phyloP scores from a whole-genome alignment of 2,329 filamentous ascomycete genomes.

The Xylaria digitata region DNA sequence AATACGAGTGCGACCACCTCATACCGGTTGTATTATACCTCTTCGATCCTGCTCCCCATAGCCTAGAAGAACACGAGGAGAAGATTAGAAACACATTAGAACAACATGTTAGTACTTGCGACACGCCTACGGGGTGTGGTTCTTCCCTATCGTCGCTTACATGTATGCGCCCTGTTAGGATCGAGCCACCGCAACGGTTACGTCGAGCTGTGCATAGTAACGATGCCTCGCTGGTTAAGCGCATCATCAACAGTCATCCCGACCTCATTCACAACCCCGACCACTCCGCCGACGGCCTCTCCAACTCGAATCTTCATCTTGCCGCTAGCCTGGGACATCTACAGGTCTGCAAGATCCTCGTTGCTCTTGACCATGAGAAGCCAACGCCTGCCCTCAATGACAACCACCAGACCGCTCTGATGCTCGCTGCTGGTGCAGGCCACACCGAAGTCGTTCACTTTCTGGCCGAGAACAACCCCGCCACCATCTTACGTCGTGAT shows the following conservation, averaged over 20 bases:
- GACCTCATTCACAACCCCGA: conserved; percentile 82
- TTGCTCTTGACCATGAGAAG: conserved; percentile 80
- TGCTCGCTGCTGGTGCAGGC: conserved; percentile 77
- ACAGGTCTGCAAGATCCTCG: conserved; percentile 75
- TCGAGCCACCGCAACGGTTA: conserved; percentile 79
- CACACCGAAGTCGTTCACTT: conserved; percentile 80
- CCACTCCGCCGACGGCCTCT: conserved; percentile 71
- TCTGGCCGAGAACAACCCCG: conserved; percentile 72
- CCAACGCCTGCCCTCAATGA: conserved; percentile 81
- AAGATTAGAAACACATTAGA: too few relatives aligned
- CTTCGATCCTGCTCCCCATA: too few relatives aligned
- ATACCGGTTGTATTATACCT: neutral
- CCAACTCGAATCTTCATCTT: conserved; percentile 86
- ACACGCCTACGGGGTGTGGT: too few relatives aligned
- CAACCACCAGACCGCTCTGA: conserved; percentile 81
- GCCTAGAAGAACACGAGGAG: too few relatives aligned
- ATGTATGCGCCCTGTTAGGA: conserved; percentile 51
- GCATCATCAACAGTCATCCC: conserved; percentile 80
- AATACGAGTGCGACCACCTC: neutral
- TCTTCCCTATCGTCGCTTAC: neutral
- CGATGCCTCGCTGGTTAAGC: conserved; percentile 76
- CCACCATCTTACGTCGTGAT: conserved; percentile 73
- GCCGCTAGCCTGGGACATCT: conserved; percentile 78
- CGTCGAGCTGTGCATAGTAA: conserved; percentile 84
- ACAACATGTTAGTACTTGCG: conserved; percentile 20